Base-by-base conservation (phyloP, 768 basidiomycete species). In the Holtermanniella nyarrowii region DNA sequence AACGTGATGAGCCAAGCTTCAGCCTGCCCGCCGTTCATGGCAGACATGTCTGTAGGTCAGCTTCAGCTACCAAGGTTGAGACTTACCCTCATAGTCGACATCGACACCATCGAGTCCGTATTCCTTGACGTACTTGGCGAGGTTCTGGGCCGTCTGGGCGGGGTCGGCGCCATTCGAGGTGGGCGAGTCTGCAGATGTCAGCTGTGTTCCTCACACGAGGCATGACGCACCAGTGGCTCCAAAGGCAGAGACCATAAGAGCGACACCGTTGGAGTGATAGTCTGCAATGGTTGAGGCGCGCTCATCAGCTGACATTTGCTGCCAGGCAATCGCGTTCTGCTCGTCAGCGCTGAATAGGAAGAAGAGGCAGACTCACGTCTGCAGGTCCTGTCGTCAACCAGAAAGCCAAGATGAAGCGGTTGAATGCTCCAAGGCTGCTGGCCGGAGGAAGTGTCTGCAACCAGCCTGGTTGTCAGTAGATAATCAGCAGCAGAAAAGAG, bases 101-200 rank as follows among this genome's bases (percentile, higher is more conserved):
- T 85, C 83, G 22, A 84, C 78, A 44, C 84, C 84, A 58, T 85
- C 83, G 16, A 85, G 70, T 44, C 74, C 68, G 52, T 76, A 82
- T 37, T 79, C 57, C 52, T 77, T 79, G 7, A 85, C 83, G 74
- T 76, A 86, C 12, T 76, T 76, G 0, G 83, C 82, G 66, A 85
- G 76, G 1, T 77, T 78, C 54, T 80, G 78, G 1, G 84, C 84
- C 14, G 79, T 78, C 5, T 72, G 71, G 5, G 79, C 71, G 18
- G 84, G 80, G 65, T 85, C 80, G n/a, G 77, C 79, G 42, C 77
- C 76, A 11, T 60, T 70, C 10, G 77, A 74, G 5, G 82, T 84
- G 3, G 83, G 83, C 18, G 73, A 71, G 60, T 81, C 78, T 57
- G 25, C 16, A 16, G 11, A 31, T 18, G 22, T 11, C 44, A 5